Evolutionary conservation across 108 stramenopile genomes (phyloP), one percentile per base, ranked within the genome.

Genomic region (Mediolabrus comicus): DNA sequence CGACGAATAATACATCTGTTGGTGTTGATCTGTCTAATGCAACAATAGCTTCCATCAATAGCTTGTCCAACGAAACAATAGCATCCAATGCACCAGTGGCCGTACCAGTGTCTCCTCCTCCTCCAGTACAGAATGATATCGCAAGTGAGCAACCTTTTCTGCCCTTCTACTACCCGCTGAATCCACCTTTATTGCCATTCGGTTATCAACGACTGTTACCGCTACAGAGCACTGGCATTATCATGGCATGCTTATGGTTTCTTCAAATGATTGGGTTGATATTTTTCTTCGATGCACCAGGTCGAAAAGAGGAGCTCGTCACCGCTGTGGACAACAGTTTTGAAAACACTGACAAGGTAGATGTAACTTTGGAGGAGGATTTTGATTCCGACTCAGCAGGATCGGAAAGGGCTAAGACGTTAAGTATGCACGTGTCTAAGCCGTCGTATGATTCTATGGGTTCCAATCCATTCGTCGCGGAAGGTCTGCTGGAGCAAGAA

Each of bases 241-340:
- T 70, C 7, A 80, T 75, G 79, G 32, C 73, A 46, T 33, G 54
- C 29, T 17, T 55, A 4, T 80, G 79, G 79, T 57, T 59, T n/a
- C 3, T 75, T 13, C 79, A 75, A 34, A 46, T 80, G 33, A 22
- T 80, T 25, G 68, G 61, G 10, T 33, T 80, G 57, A 3, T 75
- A 11, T 75, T 69, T 56, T 69, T 65, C 52, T 80, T 67, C 56
- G 62, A 80, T 19, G 25, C 36, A 3, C 79, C 79, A 6, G 53
- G 62, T 27, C 29, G 41, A 17, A 41, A 61, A 36, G 62, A 19
- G 1, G 29, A 31, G 32, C n/a, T 16, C 51, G 8, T 22, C 26
- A 59, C 28, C 2, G 25, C 12, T 19, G 9, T 38, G 2, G 24
- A 6, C n/a, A 62, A 22, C 16, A 43, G 13, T 4, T 36, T n/a